phyloP scores from a whole-genome alignment of 306 rosid species.

The Abrus pulchellus region DNA sequence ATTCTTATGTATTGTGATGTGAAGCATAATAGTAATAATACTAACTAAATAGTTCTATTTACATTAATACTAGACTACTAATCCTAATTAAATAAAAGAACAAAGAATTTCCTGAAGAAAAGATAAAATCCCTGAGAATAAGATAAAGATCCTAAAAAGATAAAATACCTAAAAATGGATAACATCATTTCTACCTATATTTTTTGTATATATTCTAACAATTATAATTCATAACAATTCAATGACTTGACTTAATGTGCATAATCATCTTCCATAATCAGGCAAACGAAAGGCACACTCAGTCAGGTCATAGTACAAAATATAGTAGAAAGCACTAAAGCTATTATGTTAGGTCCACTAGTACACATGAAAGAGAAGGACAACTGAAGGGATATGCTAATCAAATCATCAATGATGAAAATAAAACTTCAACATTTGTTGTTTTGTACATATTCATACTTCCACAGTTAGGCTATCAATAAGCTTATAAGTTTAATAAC shows the following conservation, averaged over 20 bases:
- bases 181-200: slow-evolving; percentile 5
- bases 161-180: neutral
- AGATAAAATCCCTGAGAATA: slow-evolving; percentile 23
- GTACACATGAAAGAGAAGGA: slow-evolving; percentile 12
- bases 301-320: slow-evolving; percentile 8
- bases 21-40: neutral
- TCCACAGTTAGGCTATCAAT: slow-evolving; percentile 11
- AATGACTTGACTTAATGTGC: neutral
- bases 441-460: slow-evolving; percentile 24
- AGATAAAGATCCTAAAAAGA: slow-evolving; percentile 1
- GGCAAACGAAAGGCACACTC: slow-evolving; percentile 35
- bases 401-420: slow-evolving; percentile 35
- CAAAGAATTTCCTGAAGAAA: slow-evolving; percentile 7
- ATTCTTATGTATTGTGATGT: neutral
- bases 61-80: slow-evolving; percentile 2
- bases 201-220: slow-evolving; percentile 27
- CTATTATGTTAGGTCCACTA: slow-evolving; percentile 1
- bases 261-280: slow-evolving; percentile 34
- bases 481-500: slow-evolving; percentile 23
- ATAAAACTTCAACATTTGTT: slow-evolving; percentile 20
- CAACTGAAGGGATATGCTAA: slow-evolving; percentile 1
- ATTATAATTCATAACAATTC: slow-evolving; percentile 21
- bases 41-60: slow-evolving; percentile 1
- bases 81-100: slow-evolving; percentile 20
- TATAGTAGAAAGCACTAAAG: slow-evolving; percentile 33